Evolutionary conservation across 371 early-diverging fungal genomes (phyloP), one percentile per base, ranked within the genome.

Genomic region (Coemansia sp.): DNA sequence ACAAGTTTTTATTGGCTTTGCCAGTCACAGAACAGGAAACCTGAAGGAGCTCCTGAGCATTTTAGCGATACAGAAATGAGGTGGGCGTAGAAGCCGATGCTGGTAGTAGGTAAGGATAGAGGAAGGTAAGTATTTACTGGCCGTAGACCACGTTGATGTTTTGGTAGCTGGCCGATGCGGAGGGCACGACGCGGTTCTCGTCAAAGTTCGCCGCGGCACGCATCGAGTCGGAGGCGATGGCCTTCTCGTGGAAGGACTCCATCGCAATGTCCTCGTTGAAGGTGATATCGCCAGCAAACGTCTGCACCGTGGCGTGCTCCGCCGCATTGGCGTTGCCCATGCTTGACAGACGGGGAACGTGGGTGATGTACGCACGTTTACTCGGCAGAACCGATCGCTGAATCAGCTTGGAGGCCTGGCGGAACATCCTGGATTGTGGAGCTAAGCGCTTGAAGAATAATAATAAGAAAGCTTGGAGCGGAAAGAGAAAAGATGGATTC

Each of bases 211-310:
- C 68, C 14, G 72, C 72, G 13, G 72, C 72, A 36, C 58, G 72
- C 62, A 71, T 71, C 16, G 72, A 67, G 48, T 71, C 72, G 36
- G 57, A 50, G 43, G 72, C 72, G 40, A 71, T 67, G 14, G 72
- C 72, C 63, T 71, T 71, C 45, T 71, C 72, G 63, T 71, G 72
- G 63, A 71, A 66, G 8, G 40, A 55, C 42, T 71, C 72, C 35
- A 71, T 67, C 4, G 72, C 72, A 39, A 71, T 71, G 38, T 70
- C 70, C 60, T 74, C 75, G 47, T 70, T 62, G 35, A 74, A 62
- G 2, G 60, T 38, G 14, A 74, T 35, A 63, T 70, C 67, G 5
- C 67, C 75, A n/a, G 40, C 49, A 49, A 40, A 64, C 16, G 62
- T 69, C 32, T 64, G 69, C 39, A 61, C 58, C 7, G 57, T 41